These are phyloP conservation scores for Allodekkera sacchari DNA, from an alignment of 805 yeast genomes.

Conservation along the genomic window DNA sequence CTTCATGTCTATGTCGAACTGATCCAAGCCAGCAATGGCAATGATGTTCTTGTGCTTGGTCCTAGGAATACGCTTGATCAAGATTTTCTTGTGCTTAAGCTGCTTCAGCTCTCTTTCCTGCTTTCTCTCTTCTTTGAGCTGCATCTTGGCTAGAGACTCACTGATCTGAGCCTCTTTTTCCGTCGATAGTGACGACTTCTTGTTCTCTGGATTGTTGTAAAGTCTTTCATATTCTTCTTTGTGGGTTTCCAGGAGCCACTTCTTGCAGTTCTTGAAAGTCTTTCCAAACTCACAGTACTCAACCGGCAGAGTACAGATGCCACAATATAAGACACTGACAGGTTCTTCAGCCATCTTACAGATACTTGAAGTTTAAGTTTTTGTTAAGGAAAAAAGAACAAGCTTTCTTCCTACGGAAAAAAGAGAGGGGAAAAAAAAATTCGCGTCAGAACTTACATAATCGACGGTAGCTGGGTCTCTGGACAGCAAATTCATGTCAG, in stretches of 20 bases:
- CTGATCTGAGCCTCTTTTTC: slow-evolving; percentile 80
- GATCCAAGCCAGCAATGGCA: slow-evolving; percentile 77
- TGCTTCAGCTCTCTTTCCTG: slow-evolving; percentile 77
- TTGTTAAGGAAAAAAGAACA: too few species aligned
- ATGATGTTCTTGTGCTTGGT: slow-evolving; percentile 83
- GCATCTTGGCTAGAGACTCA: slow-evolving; percentile 75
- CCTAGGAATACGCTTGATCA: slow-evolving; percentile 81
- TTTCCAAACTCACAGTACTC: slow-evolving; percentile 92
- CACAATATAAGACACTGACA: slow-evolving; percentile 54
- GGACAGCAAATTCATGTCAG: too few species aligned
- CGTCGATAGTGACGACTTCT: slow-evolving; percentile 49
- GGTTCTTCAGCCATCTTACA: too few species aligned
- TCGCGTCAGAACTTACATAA: too few species aligned
- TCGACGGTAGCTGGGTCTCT: too few species aligned
- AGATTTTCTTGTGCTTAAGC: slow-evolving; percentile 70
- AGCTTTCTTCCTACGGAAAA: too few species aligned
- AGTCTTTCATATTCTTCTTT: slow-evolving; percentile 47
- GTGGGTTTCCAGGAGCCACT: slow-evolving; percentile 63
- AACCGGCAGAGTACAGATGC: slow-evolving; percentile 75
- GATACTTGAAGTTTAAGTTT: too few species aligned
- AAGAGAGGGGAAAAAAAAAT: slow-evolving; percentile 1
- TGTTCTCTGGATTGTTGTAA: slow-evolving; percentile 51
- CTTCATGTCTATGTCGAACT: slow-evolving; percentile 80
- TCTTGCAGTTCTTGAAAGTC: slow-evolving; percentile 70
- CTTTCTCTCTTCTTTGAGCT: slow-evolving; percentile 76